phyloP scores from a whole-genome alignment of 1,284 basidiomycete species.

The Boletus sp. region DNA sequence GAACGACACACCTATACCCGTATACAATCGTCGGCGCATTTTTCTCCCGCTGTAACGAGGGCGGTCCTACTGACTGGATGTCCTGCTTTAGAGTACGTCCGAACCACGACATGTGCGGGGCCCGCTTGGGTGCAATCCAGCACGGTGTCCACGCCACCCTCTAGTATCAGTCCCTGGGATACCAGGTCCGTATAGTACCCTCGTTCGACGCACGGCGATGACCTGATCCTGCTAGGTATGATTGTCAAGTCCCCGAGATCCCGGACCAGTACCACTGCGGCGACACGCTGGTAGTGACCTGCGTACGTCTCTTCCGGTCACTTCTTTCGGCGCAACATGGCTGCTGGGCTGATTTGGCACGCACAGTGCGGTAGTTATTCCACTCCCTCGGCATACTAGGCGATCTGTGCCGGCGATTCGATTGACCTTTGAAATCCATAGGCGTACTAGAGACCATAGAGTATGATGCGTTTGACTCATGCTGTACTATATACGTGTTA shows the following conservation, averaged over 20 bases:
- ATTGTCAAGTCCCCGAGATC: constrained; percentile 14
- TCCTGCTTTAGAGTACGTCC: constrained; percentile 11
- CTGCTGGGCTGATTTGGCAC: background rate
- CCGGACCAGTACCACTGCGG: constrained; percentile 15
- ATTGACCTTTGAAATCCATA: background rate
- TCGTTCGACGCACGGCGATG: background rate
- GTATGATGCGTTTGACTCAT: background rate
- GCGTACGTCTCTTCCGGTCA: constrained; percentile 14
- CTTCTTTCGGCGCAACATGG: no score
- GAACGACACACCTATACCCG: background rate
- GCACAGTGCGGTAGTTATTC: no score
- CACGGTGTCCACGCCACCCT: constrained; percentile 14
- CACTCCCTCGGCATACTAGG: no score
- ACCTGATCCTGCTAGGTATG: constrained; percentile 9
- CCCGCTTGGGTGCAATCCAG: constrained; percentile 20
- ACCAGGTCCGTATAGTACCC: constrained; percentile 11
- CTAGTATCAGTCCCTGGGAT: constrained; percentile 10
- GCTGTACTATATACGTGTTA: no score
- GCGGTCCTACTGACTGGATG: background rate
- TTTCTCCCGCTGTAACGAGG: background rate
- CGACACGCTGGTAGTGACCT: constrained; percentile 13
- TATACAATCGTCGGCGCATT: constrained; percentile 18
- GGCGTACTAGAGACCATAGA: constrained; percentile 10
- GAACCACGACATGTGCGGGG: constrained; percentile 6
- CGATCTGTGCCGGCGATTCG: no score